Conservation (phyloP, 139 green algal genomes). For the Desmodesmus armatus region DNA sequence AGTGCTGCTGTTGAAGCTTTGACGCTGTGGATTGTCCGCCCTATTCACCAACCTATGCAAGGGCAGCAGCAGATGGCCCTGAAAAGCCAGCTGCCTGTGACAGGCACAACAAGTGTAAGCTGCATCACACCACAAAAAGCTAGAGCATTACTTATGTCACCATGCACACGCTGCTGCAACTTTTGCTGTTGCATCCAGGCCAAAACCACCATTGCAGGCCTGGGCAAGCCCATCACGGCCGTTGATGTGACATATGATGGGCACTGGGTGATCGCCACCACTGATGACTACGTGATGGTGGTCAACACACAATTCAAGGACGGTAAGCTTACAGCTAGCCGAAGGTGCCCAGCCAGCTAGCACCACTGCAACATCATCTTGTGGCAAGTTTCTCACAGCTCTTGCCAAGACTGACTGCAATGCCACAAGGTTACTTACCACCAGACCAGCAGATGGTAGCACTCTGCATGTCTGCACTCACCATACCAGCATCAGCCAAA, state of each 20-base stretch:
- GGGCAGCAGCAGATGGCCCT: no score
- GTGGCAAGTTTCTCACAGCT: no score
- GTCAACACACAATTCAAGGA: constrained; percentile 86
- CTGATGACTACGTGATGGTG: constrained; percentile 94
- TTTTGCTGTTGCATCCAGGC: no score
- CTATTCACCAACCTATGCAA: neutral
- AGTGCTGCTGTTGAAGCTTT: neutral
- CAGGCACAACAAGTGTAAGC: no score
- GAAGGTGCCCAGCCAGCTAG: no score
- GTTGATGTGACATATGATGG: constrained; percentile 94
- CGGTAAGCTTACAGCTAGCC: no score
- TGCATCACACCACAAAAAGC: neutral
- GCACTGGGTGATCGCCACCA: constrained; percentile 91
- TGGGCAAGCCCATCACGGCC: constrained; percentile 89
- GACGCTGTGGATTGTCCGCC: neutral
- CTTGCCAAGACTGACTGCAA: no score
- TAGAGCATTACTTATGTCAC: neutral
- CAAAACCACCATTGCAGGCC: constrained; percentile 75
- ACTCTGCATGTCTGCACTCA: no score
- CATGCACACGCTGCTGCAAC: neutral
- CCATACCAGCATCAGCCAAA: no score
- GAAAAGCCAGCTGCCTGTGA: neutral
- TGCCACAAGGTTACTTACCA: no score
- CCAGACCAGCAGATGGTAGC: no score
- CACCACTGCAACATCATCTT: no score